These are phyloP conservation scores for Hyaloscypha finlandica DNA, from an alignment of 495 filamentous ascomycete genomes.

Conservation along the genomic window DNA sequence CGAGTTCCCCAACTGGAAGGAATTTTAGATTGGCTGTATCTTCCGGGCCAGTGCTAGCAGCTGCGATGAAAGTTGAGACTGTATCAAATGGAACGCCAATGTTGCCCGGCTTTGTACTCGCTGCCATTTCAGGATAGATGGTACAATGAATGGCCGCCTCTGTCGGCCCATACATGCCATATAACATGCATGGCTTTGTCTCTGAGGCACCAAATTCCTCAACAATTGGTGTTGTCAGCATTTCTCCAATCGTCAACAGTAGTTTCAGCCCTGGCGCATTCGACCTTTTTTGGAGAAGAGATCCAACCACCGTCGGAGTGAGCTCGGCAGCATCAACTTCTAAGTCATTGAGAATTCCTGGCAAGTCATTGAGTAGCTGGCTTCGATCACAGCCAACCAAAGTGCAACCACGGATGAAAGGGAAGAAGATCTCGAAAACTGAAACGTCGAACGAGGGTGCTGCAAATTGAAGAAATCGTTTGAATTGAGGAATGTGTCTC, in stretches of 20 bases:
- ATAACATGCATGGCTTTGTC: slow-evolving; percentile 54
- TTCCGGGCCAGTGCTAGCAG: slow-evolving; percentile 33
- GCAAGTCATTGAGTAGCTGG: slow-evolving; percentile 69
- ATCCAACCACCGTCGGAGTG: slow-evolving; percentile 77
- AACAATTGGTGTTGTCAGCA: slow-evolving; percentile 72
- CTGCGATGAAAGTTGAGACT: slow-evolving; percentile 72
- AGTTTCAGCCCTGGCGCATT: slow-evolving; percentile 62
- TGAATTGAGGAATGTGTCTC: slow-evolving; percentile 67
- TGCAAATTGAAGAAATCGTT: slow-evolving; percentile 83
- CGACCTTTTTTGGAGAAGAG: slow-evolving; percentile 60
- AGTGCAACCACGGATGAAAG: slow-evolving; percentile 67
- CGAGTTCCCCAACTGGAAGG: slow-evolving; percentile 65
- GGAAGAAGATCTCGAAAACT: slow-evolving; percentile 87
- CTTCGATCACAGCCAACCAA: slow-evolving; percentile 67
- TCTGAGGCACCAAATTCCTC: slow-evolving; percentile 66
- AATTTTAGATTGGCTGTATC: slow-evolving; percentile 42
- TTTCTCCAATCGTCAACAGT: slow-evolving; percentile 83
- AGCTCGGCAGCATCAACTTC: slow-evolving; percentile 79
- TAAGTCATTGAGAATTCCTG: slow-evolving; percentile 59
- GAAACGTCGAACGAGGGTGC: slow-evolving; percentile 88
- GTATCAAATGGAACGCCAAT: slow-evolving; percentile 75
- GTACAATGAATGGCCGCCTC: slow-evolving; percentile 83
- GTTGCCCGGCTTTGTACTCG: slow-evolving; percentile 55
- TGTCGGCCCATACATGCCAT: slow-evolving; percentile 87
- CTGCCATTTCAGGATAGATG: slow-evolving; percentile 48